Evolutionary conservation across 2,329 filamentous ascomycete species (phyloP), one percentile per base, ranked within the genome.

Genomic region (Didymella segeticola): DNA sequence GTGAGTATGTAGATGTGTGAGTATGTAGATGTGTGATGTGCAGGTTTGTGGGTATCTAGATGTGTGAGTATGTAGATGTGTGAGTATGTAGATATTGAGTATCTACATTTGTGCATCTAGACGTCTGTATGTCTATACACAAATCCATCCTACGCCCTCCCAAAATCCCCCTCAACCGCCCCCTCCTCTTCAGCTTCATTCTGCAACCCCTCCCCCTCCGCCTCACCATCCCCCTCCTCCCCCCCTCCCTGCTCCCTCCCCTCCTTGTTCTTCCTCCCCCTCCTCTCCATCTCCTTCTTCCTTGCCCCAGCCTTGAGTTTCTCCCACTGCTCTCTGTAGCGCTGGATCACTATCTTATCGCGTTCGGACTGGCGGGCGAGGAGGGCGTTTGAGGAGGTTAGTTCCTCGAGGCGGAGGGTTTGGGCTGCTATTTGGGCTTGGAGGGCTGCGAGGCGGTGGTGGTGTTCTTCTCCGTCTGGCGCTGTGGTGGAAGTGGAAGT

Each of bases 241-340:
- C 52, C 58, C 5, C 55, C 47, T 37, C 58, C 63, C 2, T 57
- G 23, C 27, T 62, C 47, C 39, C 58, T 63, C 2, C 57, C 26
- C 27, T 62, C 58, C 2, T 38, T 42, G 3, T 57, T 27, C 25
- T 53, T 56, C 53, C 52, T 62, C 48, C 69, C 68, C 20, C 62
- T 27, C 27, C 69, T 54, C 60, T 73, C 71, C 38, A 50, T 33
- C 56, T 72, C 69, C 57, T 72, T 70, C 60, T 70, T 72, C 46
- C 72, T 48, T 2, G 87, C 87, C 0, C 85, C 84, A 39, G 86
- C 84, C 71, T 89, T 89, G 61, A 90, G 72, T 62, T 84, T 85
- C 71, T 89, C 86, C 86, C 86, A 90, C 54, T 85, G 82, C 50
- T 87, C 83, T 43, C 84, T 72, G 68, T 89, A 89, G 50, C 81